Percentiles rank a stretch among this genome's conserved stretches.
Conservation (phyloP, 352 stramenopile species). For the Phytophthora multivora region DNA sequence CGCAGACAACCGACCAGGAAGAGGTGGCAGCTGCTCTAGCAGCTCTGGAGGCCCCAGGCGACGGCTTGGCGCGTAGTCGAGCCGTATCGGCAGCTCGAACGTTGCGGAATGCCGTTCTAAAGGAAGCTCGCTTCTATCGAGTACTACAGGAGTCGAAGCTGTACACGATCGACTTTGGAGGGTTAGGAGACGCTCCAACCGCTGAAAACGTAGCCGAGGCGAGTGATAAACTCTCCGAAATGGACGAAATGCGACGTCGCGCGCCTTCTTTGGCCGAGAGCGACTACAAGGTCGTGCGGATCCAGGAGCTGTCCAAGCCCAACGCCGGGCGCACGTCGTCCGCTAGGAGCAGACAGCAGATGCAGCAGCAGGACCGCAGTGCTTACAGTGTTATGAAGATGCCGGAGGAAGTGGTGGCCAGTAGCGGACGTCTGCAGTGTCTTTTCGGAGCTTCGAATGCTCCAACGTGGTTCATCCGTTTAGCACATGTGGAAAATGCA, state of each 20-base stretch:
- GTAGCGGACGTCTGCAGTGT: constrained; percentile 61
- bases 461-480: constrained; percentile 73
- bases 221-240: constrained; percentile 4
- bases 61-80: neutral
- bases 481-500: constrained; percentile 71
- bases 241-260: constrained; percentile 28
- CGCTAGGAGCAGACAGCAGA: constrained; percentile 29
- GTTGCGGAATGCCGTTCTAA: constrained; percentile 45
- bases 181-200: neutral
- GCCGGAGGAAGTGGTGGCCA: constrained; percentile 75
- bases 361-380: constrained; percentile 47
- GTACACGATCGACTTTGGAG: constrained; percentile 62
- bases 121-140: constrained; percentile 68
- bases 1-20: constrained; percentile 34
- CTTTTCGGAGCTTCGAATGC: constrained; percentile 53
- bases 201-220: constrained; percentile 6
- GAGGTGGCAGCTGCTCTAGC: constrained; percentile 26
- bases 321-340: constrained; percentile 27
- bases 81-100: constrained; percentile 20
- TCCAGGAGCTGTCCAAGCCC: constrained; percentile 66
- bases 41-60: constrained; percentile 12
- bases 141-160: constrained; percentile 70
- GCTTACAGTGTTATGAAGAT: constrained; percentile 82
- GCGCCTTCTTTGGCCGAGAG: constrained; percentile 37
- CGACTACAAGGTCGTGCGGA: constrained; percentile 59